Conservation (phyloP, 176 grass and related monocot genomes). For the Hsuehochloa calcarea region DNA sequence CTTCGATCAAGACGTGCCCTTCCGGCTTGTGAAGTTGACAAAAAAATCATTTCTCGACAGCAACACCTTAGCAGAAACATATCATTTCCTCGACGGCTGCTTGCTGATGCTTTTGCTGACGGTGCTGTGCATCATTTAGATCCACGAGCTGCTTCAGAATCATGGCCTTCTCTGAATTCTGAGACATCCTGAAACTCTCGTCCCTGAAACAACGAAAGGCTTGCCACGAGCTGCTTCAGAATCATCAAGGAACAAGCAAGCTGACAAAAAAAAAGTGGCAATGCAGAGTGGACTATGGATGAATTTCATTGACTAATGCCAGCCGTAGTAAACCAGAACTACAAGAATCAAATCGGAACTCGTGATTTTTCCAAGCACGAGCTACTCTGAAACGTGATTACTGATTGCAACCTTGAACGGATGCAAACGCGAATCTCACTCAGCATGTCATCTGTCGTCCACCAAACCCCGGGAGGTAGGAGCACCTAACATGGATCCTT, state of each 20-base stretch:
- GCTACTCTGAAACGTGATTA: neutral
- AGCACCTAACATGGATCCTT: constrained; percentile 25
- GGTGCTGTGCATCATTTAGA: neutral
- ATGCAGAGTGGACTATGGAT: neutral
- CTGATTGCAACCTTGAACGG: neutral
- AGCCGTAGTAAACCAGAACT: neutral
- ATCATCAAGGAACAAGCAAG: neutral
- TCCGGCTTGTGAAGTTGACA: neutral
- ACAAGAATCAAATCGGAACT: neutral
- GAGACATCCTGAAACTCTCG: neutral
- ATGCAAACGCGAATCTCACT: neutral
- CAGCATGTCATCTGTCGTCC: constrained; percentile 1
- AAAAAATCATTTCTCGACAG: neutral
- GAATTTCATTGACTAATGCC: neutral
- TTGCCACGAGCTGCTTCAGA: neutral
- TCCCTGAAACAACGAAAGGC: neutral
- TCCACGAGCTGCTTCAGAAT: neutral
- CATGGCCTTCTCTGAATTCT: neutral
- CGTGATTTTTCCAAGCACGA: neutral
- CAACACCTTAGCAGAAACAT: neutral
- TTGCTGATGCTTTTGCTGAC: neutral
- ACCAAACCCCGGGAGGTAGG: constrained; percentile 47
- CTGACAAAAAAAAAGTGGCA: neutral
- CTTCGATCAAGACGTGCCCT: neutral
- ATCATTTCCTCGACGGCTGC: neutral